Conservation (phyloP, 805 yeast genomes). For the Sugiyamaella qingdaonensis region DNA sequence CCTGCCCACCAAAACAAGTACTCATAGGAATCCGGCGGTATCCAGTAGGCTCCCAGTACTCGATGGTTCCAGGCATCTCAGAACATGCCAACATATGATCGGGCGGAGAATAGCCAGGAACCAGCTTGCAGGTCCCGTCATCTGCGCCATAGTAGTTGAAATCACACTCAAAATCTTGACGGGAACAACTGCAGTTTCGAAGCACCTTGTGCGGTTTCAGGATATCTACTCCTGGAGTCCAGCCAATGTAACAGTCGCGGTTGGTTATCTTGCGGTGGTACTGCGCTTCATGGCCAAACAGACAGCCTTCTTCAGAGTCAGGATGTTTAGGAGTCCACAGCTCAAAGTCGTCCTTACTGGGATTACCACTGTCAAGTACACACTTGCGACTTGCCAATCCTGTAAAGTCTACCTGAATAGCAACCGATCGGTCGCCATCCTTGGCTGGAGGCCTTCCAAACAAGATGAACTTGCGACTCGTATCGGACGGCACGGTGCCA, state of each 20-base stretch:
- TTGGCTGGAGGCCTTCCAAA: conserved; percentile 48
- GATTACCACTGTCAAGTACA: conserved; percentile 41
- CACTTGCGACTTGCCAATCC: conserved; percentile 53
- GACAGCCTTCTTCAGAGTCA: conserved; percentile 39
- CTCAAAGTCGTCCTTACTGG: conserved; percentile 54
- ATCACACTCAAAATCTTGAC: conserved; percentile 92
- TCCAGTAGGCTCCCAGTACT: conserved; percentile 86
- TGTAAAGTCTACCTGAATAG: conserved; percentile 56
- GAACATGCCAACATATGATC: conserved; percentile 60
- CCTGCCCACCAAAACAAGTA: conserved; percentile 78
- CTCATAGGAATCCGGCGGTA: conserved; percentile 82
- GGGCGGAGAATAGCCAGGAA: conserved; percentile 65
- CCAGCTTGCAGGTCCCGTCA: conserved; percentile 84
- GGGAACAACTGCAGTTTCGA: conserved; percentile 75
- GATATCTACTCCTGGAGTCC: conserved; percentile 37
- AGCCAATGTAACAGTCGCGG: conserved; percentile 56
- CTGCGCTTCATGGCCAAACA: conserved; percentile 66
- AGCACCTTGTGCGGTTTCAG: conserved; percentile 53
- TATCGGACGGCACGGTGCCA: conserved; percentile 84
- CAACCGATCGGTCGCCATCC: conserved; percentile 44
- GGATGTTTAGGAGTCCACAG: conserved; percentile 62
- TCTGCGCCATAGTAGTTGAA: conserved; percentile 64
- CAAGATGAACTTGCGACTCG: conserved; percentile 72
- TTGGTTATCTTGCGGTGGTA: conserved; percentile 57
- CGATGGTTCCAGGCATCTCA: conserved; percentile 49